Conservation (phyloP, 768 basidiomycete species). For the Suillus sp. region DNA sequence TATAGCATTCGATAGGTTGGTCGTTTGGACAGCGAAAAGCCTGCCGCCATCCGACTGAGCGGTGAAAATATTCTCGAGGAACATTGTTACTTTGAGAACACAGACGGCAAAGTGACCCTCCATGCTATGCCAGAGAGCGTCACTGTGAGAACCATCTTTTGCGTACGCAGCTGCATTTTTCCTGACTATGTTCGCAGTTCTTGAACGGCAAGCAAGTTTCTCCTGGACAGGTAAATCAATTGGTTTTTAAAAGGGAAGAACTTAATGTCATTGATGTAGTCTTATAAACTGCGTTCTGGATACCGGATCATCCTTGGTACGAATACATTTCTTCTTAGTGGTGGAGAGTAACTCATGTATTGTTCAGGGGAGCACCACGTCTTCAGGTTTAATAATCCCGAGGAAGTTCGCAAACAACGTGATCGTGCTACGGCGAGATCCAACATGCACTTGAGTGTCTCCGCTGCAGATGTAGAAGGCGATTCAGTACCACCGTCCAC, state of each 20-base stretch:
- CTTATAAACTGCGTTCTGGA: slow-evolving; percentile 87
- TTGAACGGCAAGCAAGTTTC: slow-evolving; percentile 90
- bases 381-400: slow-evolving; percentile 95
- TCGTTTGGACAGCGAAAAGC: slow-evolving; percentile 78
- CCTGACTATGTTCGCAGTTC: slow-evolving; percentile 54
- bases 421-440: slow-evolving; percentile 79
- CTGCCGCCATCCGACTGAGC: slow-evolving; percentile 88
- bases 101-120: slow-evolving; percentile 80
- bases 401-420: slow-evolving; percentile 89
- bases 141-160: slow-evolving; percentile 56
- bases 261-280: slow-evolving; percentile 37
- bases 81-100: slow-evolving; percentile 91
- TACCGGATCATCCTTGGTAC: slow-evolving; percentile 94
- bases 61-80: slow-evolving; percentile 90
- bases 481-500: slow-evolving; percentile 52
- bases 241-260: background rate
- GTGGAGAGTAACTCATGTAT: slow-evolving; percentile 10
- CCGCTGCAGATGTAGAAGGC: slow-evolving; percentile 67
- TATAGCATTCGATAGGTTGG: slow-evolving; percentile 59
- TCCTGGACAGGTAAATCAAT: slow-evolving; percentile 64
- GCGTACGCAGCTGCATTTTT: slow-evolving; percentile 6
- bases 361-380: slow-evolving; percentile 88
- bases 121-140: slow-evolving; percentile 78
- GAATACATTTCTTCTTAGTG: slow-evolving; percentile 20
- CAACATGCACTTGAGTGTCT: slow-evolving; percentile 62